A percentile compares a stretch with the other conserved stretches of the same genome.
Evolutionary conservation across 1,284 basidiomycete species (phyloP).

Genomic region (Moesziomyces sp.): DNA sequence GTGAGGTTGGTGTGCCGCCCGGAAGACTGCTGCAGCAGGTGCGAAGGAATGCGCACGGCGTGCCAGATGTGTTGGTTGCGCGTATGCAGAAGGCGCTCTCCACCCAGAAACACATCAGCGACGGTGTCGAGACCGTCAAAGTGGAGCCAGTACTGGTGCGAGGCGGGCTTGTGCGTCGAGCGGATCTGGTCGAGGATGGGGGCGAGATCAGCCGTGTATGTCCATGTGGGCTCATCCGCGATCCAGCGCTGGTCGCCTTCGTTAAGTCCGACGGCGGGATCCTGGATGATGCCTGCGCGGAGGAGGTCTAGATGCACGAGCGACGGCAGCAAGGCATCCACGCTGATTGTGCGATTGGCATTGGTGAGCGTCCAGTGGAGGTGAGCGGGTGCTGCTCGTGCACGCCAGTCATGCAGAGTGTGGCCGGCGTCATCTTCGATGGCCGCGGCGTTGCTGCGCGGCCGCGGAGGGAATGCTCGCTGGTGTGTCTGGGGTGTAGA

Average conservation of each 20-base stretch:
- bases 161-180: constrained; percentile 14
- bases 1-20: constrained; percentile 31
- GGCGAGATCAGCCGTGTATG: constrained; percentile 73
- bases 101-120: constrained; percentile 73
- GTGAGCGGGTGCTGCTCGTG: constrained; percentile 1
- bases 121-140: constrained; percentile 76
- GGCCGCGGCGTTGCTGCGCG: no score
- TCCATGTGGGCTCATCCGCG: constrained; percentile 73
- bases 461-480: constrained; percentile 21
- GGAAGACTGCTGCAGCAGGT: background rate
- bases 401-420: background rate
- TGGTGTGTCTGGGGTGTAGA: constrained; percentile 16
- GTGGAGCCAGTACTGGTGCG: constrained; percentile 71
- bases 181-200: constrained; percentile 67
- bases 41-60: constrained; percentile 69
- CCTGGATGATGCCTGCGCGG: constrained; percentile 73
- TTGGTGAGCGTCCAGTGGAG: constrained; percentile 72
- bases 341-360: constrained; percentile 72
- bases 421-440: background rate
- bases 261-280: constrained; percentile 73
- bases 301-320: constrained; percentile 74
- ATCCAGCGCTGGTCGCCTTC: constrained; percentile 75
- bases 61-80: constrained; percentile 75
- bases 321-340: constrained; percentile 73
- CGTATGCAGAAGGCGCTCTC: constrained; percentile 73